Base-by-base conservation (phyloP, 2,329 filamentous ascomycete species). In the Alternaria arbusti region DNA sequence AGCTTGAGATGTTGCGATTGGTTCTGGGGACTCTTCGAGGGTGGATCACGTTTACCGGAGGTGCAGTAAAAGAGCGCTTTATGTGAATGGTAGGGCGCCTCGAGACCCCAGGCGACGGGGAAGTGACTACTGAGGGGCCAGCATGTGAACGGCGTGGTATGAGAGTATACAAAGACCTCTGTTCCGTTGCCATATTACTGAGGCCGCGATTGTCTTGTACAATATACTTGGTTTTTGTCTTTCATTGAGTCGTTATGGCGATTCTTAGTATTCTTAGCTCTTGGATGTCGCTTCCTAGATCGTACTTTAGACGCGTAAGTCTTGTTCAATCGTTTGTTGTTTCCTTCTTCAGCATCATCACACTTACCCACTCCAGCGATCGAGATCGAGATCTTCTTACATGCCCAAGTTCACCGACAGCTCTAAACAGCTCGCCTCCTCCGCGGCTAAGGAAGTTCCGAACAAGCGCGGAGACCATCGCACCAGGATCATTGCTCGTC, bases 201-300 rank as follows among this genome's bases (percentile, higher is more conserved):
- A 49, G 56, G 54, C 25, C 17, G 25, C n/a, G 4, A 9, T 50
- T 36, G 4, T 57, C 13, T 44, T 36, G 23, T n/a, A 50, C 5
- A 50, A 26, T 1, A 40, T 36, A 9, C n/a, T 12, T 26, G 5
- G 17, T 12, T 8, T 50, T 26, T 3, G 20, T 20, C 22, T 28
- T 20, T 49, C 22, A 6, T 7, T 32, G 45, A 20, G 26, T 25
- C 17, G 20, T 13, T 13, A 61, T 61, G 58, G 15, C 52, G 4
- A 61, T 61, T 7, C 22, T 11, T 32, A 57, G 32, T 61, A 57
- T 57, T 28, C 30, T 50, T 32, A 44, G 9, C 8, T 45, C 58
- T 5, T 50, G 32, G 58, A 51, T 32, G 15, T 51, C 25, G 32
- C 30, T 57, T 13, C 36, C 45, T 28, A 51, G 15, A 15, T 50